Percentiles rank a stretch among this genome's conserved stretches.
Conservation (phyloP, 306 rosid species). For the Rubus idaeus region DNA sequence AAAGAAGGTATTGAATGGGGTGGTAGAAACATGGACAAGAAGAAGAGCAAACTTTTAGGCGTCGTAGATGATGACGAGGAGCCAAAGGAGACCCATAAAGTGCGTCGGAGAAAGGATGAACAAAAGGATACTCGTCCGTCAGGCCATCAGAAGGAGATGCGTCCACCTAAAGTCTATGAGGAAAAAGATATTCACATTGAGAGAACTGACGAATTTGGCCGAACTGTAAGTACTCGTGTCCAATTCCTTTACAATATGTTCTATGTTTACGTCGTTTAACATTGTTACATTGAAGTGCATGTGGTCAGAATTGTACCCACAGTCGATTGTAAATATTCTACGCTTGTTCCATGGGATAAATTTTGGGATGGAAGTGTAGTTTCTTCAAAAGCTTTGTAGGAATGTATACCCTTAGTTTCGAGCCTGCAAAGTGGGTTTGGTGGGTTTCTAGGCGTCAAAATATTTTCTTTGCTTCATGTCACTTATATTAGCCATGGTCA, state of each 20-base stretch:
- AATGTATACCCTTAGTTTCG: background rate
- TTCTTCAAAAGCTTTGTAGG: background rate
- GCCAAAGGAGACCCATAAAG: conserved; percentile 41
- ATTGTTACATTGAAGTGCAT: background rate
- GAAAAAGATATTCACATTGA: conserved; percentile 87
- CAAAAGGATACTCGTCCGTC: conserved; percentile 44
- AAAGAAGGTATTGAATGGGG: conserved; percentile 96
- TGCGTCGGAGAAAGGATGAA: conserved; percentile 10
- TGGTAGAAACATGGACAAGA: conserved; percentile 99
- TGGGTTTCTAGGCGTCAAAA: background rate
- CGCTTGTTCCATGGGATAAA: background rate
- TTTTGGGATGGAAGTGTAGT: background rate
- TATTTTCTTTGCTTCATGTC: background rate
- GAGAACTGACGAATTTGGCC: conserved; percentile 90
- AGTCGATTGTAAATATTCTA: background rate
- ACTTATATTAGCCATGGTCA: background rate
- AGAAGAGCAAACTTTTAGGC: conserved; percentile 91
- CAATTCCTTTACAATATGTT: conserved; percentile 3
- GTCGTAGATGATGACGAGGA: conserved; percentile 65
- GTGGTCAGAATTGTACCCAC: background rate
- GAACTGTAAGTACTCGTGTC: conserved; percentile 67
- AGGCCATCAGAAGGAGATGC: conserved; percentile 28
- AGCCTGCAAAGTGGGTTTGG: background rate
- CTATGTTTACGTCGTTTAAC: background rate
- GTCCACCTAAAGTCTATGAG: conserved; percentile 32